Evolutionary conservation across 2,329 filamentous ascomycete genomes (phyloP).

Genomic region (Pseudocercospora crystallina): DNA sequence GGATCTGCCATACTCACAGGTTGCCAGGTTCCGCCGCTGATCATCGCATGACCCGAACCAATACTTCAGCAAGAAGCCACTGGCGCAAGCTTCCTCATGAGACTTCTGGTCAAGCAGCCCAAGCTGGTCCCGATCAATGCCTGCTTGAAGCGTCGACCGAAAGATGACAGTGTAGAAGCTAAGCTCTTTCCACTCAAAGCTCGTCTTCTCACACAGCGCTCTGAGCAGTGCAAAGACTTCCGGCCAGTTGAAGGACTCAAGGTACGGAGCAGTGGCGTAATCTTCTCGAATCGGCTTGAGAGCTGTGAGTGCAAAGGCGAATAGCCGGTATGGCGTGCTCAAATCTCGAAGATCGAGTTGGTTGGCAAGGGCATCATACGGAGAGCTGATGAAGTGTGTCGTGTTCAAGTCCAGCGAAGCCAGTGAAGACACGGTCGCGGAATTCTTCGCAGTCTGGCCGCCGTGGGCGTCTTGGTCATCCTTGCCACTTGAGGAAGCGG

Average conservation of each 20-base stretch:
- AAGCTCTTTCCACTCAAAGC: conserved; percentile 18
- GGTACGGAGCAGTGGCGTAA: conserved; percentile 76
- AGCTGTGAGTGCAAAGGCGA: conserved; percentile 68
- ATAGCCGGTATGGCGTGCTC: conserved; percentile 63
- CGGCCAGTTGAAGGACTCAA: conserved; percentile 74
- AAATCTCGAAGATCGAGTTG: conserved; percentile 70
- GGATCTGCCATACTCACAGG: conserved; percentile 45
- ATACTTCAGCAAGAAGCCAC: conserved; percentile 85
- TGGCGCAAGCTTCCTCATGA: conserved; percentile 75
- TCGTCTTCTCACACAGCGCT: conserved; percentile 53
- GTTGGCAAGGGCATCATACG: conserved; percentile 70
- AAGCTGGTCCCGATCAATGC: conserved; percentile 66
- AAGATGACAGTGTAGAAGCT: conserved; percentile 83
- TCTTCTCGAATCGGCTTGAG: conserved; percentile 64
- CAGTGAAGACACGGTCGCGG: background rate
- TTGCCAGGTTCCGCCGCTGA: conserved; percentile 75
- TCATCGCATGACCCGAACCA: conserved; percentile 79
- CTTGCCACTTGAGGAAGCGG: too few species aligned
- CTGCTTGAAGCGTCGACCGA: conserved; percentile 68
- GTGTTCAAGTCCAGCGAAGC: conserved; percentile 15
- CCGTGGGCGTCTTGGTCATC: too few species aligned
- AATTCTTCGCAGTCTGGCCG: too few species aligned
- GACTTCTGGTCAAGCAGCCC: conserved; percentile 73
- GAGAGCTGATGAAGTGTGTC: conserved; percentile 53
- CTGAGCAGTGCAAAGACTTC: conserved; percentile 51